These are phyloP conservation scores for Dacryopinax primogenitus DNA, from an alignment of 768 basidiomycete genomes.

Conservation along the genomic window DNA sequence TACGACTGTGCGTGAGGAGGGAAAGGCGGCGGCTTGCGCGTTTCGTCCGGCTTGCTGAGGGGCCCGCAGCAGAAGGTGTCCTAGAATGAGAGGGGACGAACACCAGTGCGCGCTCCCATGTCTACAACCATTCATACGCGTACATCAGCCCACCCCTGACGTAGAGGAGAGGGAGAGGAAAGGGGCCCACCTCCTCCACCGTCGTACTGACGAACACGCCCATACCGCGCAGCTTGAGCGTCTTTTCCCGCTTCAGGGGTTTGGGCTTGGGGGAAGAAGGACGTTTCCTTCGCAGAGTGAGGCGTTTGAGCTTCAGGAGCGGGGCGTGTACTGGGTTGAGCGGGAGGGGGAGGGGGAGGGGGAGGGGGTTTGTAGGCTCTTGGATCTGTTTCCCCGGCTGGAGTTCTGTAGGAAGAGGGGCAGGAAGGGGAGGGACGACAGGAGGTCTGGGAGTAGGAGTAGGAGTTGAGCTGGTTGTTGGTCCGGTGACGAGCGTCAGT, in stretches of 20 bases:
- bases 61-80: background rate
- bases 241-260: background rate
- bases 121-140: background rate
- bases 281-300: background rate
- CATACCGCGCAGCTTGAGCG: slow-evolving; percentile 5
- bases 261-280: background rate
- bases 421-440: background rate
- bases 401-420: background rate
- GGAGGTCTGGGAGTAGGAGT: background rate
- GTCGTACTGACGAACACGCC: background rate
- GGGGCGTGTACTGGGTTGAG: background rate
- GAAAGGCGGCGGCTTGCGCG: background rate
- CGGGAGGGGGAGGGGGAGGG: background rate
- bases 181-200: background rate
- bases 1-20: background rate
- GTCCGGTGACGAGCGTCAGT: background rate
- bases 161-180: background rate
- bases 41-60: background rate
- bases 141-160: background rate
- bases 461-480: background rate
- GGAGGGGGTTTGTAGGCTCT: background rate
- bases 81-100: background rate
- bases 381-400: background rate
- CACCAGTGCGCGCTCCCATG: background rate
- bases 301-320: background rate